phyloP scores from a whole-genome alignment of 257 asterid genomes.

The Thymus mandschuricus region DNA sequence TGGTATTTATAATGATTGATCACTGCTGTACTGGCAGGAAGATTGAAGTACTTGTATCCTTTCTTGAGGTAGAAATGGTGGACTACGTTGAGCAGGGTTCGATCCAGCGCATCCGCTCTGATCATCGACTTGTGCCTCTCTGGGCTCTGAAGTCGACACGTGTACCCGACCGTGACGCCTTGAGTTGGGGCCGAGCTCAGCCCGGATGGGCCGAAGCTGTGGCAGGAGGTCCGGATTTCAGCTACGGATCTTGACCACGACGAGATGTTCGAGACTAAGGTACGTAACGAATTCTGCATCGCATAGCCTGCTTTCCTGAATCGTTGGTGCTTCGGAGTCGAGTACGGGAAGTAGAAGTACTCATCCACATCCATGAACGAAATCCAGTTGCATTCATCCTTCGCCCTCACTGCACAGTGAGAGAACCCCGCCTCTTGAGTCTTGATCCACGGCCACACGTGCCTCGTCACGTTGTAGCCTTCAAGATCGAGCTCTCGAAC shows the following conservation, averaged over 20 bases:
- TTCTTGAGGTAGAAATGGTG: conserved; percentile 77
- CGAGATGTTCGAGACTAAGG: conserved; percentile 61
- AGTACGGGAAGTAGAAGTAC: conserved; percentile 77
- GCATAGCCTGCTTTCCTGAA: conserved; percentile 48
- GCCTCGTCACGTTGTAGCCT: conserved; percentile 70
- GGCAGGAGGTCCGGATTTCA: conserved; percentile 79
- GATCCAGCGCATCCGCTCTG: conserved; percentile 71
- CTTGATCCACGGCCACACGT: conserved; percentile 97
- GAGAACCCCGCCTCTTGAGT: conserved; percentile 99
- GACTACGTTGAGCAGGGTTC: conserved; percentile 76
- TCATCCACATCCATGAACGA: conserved; percentile 98
- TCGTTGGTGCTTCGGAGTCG: conserved; percentile 41
- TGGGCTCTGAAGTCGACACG: conserved; percentile 79
- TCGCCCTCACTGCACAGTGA: conserved; percentile 86
- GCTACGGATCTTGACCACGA: conserved; percentile 55
- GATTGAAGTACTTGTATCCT: conserved; percentile 61
- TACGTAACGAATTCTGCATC: conserved; percentile 56
- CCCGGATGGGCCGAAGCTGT: conserved; percentile 92
- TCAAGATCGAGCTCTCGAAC: conserved; percentile 55
- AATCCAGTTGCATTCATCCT: conserved; percentile 77
- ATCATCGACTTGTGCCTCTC: conserved; percentile 92
- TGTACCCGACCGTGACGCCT: conserved; percentile 83
- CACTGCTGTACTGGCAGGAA: conserved; percentile 63
- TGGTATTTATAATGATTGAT: conserved; percentile 89
- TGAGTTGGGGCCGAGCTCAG: conserved; percentile 56